Base-by-base conservation (phyloP, 2,329 filamentous ascomycete species). In the Cladosporium sp. region DNA sequence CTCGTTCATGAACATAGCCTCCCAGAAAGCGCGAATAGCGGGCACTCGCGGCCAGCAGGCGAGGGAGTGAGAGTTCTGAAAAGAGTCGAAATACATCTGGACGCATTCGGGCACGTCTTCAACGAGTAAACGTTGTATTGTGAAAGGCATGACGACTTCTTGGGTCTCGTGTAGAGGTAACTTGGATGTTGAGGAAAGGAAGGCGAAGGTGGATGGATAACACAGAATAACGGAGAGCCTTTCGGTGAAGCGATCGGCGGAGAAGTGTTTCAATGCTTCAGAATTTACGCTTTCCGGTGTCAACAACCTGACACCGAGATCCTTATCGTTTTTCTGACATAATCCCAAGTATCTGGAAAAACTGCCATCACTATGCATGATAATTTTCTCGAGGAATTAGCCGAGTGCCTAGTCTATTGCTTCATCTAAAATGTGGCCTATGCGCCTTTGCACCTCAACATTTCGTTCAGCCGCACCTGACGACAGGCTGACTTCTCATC, bases 11-110 rank as follows among this genome's bases (percentile, higher is more conserved):
- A 73, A 54, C 70, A 73, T 73, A 8, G 67, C 54, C 34, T 70
- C 68, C 71, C 70, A 73, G 69, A 71, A 74, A 23, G 61, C 60
- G 25, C 69, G 65, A 3, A 74, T 64, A 10, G 54, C 39, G 25
- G 71, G 70, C 21, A 66, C 54, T 18, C 72, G 71, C 13, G 72
- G 73, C 71, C 72, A 74, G 68, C 70, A 72, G 23, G 53, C 68
- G 16, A 73, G 67, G 4, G 72, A 73, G 61, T 73, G 72, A 5
- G 71, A 43, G 62, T 72, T 73, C 59, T 73, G 70, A 65, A 75
- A 75, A 57, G 73, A 69, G 58, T 66, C 60, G 64, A 73, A 72
- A 65, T 73, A 73, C 60, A 74, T 70, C 21, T 61, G 53, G 0
- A 73, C 66, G 63, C 70, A 70, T 18, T 14, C 34, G 8, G 69